Percentiles rank a stretch among this genome's conserved stretches.
Evolutionary conservation across 371 early-diverging fungal genomes (phyloP).

Genomic region (Chytridium lagenaria): DNA sequence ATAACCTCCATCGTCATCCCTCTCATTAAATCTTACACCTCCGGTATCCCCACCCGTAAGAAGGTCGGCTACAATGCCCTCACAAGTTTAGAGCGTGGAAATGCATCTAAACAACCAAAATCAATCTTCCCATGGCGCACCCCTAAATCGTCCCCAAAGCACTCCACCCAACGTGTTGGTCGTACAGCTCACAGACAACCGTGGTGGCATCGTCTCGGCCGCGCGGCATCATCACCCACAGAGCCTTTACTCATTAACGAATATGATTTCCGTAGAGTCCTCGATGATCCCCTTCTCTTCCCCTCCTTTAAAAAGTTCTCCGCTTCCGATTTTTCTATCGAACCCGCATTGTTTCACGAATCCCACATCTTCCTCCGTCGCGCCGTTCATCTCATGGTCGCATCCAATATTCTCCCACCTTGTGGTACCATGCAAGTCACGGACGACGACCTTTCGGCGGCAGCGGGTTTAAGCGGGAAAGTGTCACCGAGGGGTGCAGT

Average conservation of each 20-base stretch:
- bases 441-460: not conserved
- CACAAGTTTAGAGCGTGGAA: not conserved
- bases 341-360: conserved; percentile 5
- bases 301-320: conserved; percentile 8
- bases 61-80: not conserved
- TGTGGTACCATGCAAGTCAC: not conserved
- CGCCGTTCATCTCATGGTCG: not conserved
- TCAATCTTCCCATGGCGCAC: not conserved
- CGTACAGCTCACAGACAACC: not conserved
- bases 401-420: not conserved
- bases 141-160: not conserved
- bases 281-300: not conserved
- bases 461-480: not conserved
- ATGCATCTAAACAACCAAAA: not conserved
- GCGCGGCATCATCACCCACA: not conserved
- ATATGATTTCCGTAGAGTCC: not conserved
- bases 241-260: not conserved
- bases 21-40: not conserved
- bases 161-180: not conserved
- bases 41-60: not conserved
- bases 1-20: conserved; percentile 16
- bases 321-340: conserved; percentile 5
- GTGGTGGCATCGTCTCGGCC: not conserved
- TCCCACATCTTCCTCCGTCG: not conserved
- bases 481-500: not conserved